Evolutionary conservation across 2,329 filamentous ascomycete species (phyloP), one percentile per base, ranked within the genome.

Genomic region (Cryphonectria naterciae): DNA sequence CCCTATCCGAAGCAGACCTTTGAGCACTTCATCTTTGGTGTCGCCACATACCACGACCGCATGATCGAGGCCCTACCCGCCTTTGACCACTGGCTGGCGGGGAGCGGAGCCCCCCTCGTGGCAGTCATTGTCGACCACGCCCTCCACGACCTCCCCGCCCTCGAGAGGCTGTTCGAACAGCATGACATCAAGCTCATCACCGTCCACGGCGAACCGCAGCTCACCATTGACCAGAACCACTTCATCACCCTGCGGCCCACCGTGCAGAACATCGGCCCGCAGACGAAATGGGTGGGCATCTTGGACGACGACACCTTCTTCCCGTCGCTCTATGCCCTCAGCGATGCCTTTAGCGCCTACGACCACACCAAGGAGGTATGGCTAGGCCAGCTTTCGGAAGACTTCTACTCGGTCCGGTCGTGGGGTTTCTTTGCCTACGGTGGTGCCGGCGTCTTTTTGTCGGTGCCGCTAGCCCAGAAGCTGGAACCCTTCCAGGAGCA

Each of bases 271-370:
- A 77, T 81, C 43, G 82, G 79, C 13, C 77, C 82, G 0, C 75
- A 81, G 19, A 88, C 87, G 0, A 79, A 81, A 43, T 91, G 88
- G 88, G 83, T 85, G 19, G 85, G 83, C 62, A 81, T 90, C 65
- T 83, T 90, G 52, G 88, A 91, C 75, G 88, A 91, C 75, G 88
- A 91, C 74, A 91, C 88, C 1, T 90, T 91, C 77, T 90, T 90
- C 77, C 84, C 86, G 1, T 87, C 85, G 1, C 83, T 90, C 61
- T 77, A 84, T 67, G 81, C 82, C 0, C 79, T 91, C 22, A 80
- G 84, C 32, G 77, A 83, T n/a, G 81, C 83, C 7, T 81, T 90
- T 2, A 75, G 75, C 46, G 76, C 79, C 52, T 83, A 87, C 73
- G 84, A 90, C 75, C 81, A 86, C 75, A 82, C 80, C 1, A 76